These are phyloP conservation scores for Cyberlindnera petersonii DNA, from an alignment of 805 yeast genomes.

Conservation along the genomic window DNA sequence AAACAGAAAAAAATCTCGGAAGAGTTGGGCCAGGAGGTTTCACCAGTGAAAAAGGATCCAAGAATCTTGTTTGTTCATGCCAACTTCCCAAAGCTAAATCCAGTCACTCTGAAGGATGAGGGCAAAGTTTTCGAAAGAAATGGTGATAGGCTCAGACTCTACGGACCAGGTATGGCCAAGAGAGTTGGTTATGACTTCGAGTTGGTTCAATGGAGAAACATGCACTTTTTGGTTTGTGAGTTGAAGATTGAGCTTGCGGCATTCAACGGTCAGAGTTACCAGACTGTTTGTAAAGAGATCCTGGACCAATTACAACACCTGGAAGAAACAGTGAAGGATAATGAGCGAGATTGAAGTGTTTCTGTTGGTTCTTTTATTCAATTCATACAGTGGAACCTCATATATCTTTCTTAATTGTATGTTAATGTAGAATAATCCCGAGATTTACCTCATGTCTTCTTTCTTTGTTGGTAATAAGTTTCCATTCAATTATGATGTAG, in stretches of 20 bases:
- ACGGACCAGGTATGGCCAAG: slow-evolving; percentile 52
- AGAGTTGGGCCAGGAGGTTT: slow-evolving; percentile 17
- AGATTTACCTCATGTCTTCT: too few relatives aligned
- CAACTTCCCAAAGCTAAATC: slow-evolving; percentile 64
- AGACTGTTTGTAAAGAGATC: slow-evolving; percentile 49
- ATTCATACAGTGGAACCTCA: background rate
- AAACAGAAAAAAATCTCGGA: slow-evolving; percentile 15
- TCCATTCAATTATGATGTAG: too few relatives aligned
- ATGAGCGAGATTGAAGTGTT: slow-evolving; percentile 33
- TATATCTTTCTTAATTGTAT: too few relatives aligned
- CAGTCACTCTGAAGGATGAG: slow-evolving; percentile 46
- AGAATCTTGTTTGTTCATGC: slow-evolving; percentile 55
- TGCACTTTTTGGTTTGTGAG: slow-evolving; percentile 53
- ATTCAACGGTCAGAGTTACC: slow-evolving; percentile 38
- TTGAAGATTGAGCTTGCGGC: slow-evolving; percentile 41
- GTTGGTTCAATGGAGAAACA: slow-evolving; percentile 53
- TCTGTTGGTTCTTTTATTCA: background rate
- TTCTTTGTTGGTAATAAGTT: too few relatives aligned
- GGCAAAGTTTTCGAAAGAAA: slow-evolving; percentile 39
- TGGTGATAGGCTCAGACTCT: slow-evolving; percentile 50
- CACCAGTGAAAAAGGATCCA: slow-evolving; percentile 25
- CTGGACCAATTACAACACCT: slow-evolving; percentile 41
- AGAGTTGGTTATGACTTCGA: slow-evolving; percentile 57
- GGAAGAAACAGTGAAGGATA: slow-evolving; percentile 33
- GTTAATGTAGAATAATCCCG: too few relatives aligned